Evolutionary conservation across 495 filamentous ascomycete genomes (phyloP), one percentile per base, ranked within the genome.

Genomic region (Lepraria neglecta): DNA sequence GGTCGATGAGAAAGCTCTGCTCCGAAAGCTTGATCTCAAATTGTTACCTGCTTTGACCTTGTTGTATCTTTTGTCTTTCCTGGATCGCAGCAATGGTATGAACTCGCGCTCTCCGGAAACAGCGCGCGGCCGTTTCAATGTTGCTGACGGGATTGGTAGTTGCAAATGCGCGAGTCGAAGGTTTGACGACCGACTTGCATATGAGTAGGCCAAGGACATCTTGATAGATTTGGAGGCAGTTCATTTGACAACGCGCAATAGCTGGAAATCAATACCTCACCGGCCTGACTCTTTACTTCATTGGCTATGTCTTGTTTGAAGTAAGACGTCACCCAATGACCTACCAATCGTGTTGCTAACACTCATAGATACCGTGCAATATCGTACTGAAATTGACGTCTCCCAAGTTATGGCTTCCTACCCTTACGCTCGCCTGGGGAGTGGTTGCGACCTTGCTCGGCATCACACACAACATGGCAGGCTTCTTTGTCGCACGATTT

Each of bases 241-340:
- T 11, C 7, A 44, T 27, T 50, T 53, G 48, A 60, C 40, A 53
- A 40, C 53, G 21, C 30, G 44, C 15, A 50, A 54, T 59, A 80
- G 77, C 82, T 43, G 86, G 84, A 3, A 81, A 89, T 64, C 83
- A 89, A 63, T 90, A 90, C 61, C 76, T 90, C 0, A 86, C 83
- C 4, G 82, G 86, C 0, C 71, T 90, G 42, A 90, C 87, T 0
- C 69, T 91, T 0, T 90, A 88, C 69, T 91, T 90, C 70, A 75
- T 90, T 53, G 87, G 86, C 50, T 92, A 92, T 69, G 85, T 89
- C 21, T 70, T 89, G 14, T 84, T 87, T 53, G 83, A 86, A 62
- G 72, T 74, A 31, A n/a, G 10, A 31, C 35, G 1, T 12, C 12
- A 27, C 3, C 19, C 5, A 21, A 27, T 31, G 6, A 24, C 31